Evolutionary conservation across 495 filamentous ascomycete genomes (phyloP).

Genomic region (Evansstolkia leycettana): DNA sequence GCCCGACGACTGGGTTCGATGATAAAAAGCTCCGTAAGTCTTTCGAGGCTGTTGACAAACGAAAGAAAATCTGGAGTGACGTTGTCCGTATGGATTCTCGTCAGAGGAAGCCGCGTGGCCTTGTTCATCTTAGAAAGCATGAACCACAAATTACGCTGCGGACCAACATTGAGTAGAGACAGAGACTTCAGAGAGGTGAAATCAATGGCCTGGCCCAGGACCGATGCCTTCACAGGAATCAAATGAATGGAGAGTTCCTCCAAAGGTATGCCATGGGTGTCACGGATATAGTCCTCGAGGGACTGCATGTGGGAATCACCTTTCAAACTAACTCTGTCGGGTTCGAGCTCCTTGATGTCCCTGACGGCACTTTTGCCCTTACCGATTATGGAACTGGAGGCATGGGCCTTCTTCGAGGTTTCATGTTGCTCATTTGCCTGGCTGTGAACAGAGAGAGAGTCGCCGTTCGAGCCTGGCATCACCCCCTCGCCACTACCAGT

Average conservation of each 20-base stretch:
- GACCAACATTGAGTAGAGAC: slow-evolving; percentile 48
- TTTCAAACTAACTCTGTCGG: background rate
- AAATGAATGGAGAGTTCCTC: slow-evolving; percentile 40
- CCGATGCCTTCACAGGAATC: slow-evolving; percentile 41
- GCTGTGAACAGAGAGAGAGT: too few species aligned
- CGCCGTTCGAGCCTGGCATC: too few species aligned
- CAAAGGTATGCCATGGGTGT: slow-evolving; percentile 41
- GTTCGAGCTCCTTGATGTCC: background rate
- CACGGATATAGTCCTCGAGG: slow-evolving; percentile 39
- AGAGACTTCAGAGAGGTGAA: slow-evolving; percentile 35
- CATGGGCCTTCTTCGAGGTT: background rate
- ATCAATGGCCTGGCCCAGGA: slow-evolving; percentile 40
- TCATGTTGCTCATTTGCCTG: background rate
- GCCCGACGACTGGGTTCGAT: slow-evolving; percentile 38
- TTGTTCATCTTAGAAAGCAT: slow-evolving; percentile 39
- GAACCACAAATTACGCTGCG: slow-evolving; percentile 44
- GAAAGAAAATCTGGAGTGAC: slow-evolving; percentile 38
- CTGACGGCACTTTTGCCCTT: background rate
- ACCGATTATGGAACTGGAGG: background rate
- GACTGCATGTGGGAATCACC: background rate
- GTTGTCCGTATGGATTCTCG: slow-evolving; percentile 48
- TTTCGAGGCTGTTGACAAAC: slow-evolving; percentile 34
- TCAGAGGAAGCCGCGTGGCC: slow-evolving; percentile 30
- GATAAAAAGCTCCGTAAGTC: slow-evolving; percentile 43
- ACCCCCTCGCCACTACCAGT: background rate